Evolutionary conservation across 1,284 basidiomycete species (phyloP).

Genomic region (Ceratobasidium sp.): DNA sequence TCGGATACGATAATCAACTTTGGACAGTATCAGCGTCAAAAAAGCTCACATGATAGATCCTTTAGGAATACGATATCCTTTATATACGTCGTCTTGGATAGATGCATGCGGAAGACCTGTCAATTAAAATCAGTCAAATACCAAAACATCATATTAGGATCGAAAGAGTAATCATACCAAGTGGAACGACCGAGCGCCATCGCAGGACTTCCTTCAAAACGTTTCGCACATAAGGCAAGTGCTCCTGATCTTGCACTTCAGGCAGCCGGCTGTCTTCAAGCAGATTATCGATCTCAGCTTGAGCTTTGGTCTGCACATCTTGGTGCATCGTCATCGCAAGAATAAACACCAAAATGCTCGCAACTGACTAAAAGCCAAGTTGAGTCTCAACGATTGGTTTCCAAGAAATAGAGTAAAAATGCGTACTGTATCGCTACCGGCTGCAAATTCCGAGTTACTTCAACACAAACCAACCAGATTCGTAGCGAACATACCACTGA

Average conservation of each 20-base stretch:
- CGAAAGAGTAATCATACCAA: no score
- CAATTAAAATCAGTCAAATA: neutral
- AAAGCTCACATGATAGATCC: neutral
- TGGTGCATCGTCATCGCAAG: slow-evolving; percentile 16
- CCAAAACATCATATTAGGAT: no score
- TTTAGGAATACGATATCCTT: slow-evolving; percentile 13
- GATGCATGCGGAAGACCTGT: slow-evolving; percentile 1
- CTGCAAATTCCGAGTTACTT: neutral
- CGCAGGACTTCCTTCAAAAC: slow-evolving; percentile 65
- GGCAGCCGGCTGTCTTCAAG: slow-evolving; percentile 6
- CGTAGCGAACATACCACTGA: neutral
- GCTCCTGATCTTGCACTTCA: slow-evolving; percentile 12
- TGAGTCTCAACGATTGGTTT: neutral
- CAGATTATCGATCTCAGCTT: slow-evolving; percentile 21
- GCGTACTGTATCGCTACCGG: slow-evolving; percentile 16
- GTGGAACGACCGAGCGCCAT: slow-evolving; percentile 53
- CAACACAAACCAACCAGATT: neutral
- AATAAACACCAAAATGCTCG: neutral
- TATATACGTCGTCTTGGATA: slow-evolving; percentile 1
- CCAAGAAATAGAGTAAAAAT: neutral
- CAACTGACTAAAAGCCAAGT: neutral
- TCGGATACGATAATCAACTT: no score
- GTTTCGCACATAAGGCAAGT: slow-evolving; percentile 5
- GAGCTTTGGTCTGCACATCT: slow-evolving; percentile 23
- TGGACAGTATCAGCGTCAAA: no score